Base-by-base conservation (phyloP, 2,329 filamentous ascomycete genomes). In the Aureobasidium sp. region DNA sequence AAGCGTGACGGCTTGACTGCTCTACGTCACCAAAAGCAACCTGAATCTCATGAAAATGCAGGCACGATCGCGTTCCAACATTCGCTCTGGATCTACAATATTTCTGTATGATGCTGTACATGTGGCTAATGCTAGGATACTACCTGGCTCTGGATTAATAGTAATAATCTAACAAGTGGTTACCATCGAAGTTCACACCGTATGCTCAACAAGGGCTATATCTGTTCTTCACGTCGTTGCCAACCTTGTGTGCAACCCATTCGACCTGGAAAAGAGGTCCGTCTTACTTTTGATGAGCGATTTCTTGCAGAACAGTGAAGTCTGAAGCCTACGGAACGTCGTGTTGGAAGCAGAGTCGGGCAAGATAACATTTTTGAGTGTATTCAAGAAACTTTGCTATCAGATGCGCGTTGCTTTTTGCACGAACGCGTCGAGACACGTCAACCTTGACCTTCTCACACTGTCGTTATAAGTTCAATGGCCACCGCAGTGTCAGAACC, bases 401-500 rank as follows among this genome's bases (percentile, higher is more conserved):
- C 11, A 4, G 10, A 11, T 31, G 27, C 16, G 40, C 15, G n/a
- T n/a, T 45, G 40, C 38, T 45, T 56, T 55, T 31, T n/a, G n/a
- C n/a, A n/a, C n/a, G n/a, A 11, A 50, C 56, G 56, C 43, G 56
- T 40, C 51, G 40, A 60, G 27, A 60, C 56, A 48, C 56, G 56
- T 60, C 31, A 50, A 60, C 56, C 56, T 48, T 15, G 16, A 33
- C 40, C 40, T 58, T 27, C 18, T 3, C 23, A 40, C 43, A 29
- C 23, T 60, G 11, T 43, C 16, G 20, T 5, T 29, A 18, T 15
- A 15, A n/a, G 2, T 15, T 40, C 38, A 16, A 59, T 47, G 55
- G 55, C 40, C 50, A 16, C 31, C 15, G 18, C 56, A 40, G 23
- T 27, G 3, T 10, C n/a, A 38, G n/a, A 38, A 7, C 16, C 16